Conservation (phyloP, 2,329 filamentous ascomycete genomes). For the Aspergillus tamarii region DNA sequence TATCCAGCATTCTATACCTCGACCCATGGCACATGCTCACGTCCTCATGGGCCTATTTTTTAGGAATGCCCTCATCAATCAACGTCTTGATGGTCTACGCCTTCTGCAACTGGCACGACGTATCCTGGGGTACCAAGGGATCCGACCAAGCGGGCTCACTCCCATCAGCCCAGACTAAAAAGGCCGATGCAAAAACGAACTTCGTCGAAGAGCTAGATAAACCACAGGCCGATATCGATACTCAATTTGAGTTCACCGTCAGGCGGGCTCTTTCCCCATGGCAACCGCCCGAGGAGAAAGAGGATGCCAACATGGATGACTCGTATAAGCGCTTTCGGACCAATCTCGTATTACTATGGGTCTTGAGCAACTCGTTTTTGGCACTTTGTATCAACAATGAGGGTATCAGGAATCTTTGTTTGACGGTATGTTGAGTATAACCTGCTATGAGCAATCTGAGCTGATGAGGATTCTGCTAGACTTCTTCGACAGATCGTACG, state of each 20-base stretch:
- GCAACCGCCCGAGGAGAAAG: constrained; percentile 74
- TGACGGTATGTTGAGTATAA: constrained; percentile 68
- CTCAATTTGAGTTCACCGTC: constrained; percentile 93
- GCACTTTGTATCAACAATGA: constrained; percentile 76
- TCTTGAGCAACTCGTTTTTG: constrained; percentile 91
- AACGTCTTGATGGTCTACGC: constrained; percentile 99
- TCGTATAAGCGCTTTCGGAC: constrained; percentile 99
- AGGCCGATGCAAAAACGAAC: constrained; percentile 75
- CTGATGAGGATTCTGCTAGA: constrained; percentile 46
- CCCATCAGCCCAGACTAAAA: constrained; percentile 86
- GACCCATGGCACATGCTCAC: constrained; percentile 99
- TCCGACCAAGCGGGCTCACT: constrained; percentile 93
- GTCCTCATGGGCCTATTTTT: constrained; percentile 78
- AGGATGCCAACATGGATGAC: constrained; percentile 76
- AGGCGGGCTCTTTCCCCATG: constrained; percentile 88
- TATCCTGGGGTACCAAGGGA: constrained; percentile 99
- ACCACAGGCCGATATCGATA: constrained; percentile 97
- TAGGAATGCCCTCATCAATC: constrained; percentile 82
- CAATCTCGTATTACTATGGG: constrained; percentile 88
- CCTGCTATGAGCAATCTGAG: neutral
- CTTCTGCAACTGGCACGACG: constrained; percentile 99
- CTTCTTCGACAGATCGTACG: constrained; percentile 72
- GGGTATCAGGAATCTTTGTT: constrained; percentile 79
- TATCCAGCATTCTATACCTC: constrained; percentile 95
- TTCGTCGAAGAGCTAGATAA: constrained; percentile 96